Conservation (phyloP, 257 asterid species). For the Fraxinus excelsior region DNA sequence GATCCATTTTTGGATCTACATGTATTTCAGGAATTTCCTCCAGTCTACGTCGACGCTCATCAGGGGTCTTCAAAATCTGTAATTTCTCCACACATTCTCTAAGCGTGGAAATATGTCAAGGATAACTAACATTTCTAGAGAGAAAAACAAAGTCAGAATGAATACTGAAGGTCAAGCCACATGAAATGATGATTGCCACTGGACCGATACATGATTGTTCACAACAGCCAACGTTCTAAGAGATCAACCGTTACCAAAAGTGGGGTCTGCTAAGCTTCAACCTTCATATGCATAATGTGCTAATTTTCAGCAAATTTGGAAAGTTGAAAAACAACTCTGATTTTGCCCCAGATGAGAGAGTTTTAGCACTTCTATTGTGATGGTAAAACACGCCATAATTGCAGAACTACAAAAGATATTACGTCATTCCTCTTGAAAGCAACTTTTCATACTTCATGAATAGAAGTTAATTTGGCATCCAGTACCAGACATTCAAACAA, state of each 20-base stretch:
- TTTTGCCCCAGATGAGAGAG: background rate
- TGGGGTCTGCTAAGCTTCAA: background rate
- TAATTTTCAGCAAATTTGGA: background rate
- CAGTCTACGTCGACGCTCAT: conserved; percentile 86
- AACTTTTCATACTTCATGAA: background rate
- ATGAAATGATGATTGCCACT: background rate
- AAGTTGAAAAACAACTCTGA: background rate
- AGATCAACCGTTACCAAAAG: background rate
- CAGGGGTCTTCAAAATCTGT: conserved; percentile 88
- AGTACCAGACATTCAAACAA: background rate
- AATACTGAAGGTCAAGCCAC: background rate
- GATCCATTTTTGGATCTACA: conserved; percentile 96
- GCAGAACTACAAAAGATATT: background rate
- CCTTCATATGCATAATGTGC: background rate
- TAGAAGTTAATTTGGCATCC: background rate
- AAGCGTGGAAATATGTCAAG: conserved; percentile 81
- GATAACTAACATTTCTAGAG: conserved; percentile 22
- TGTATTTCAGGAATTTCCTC: conserved; percentile 87
- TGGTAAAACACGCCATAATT: background rate
- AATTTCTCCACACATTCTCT: conserved; percentile 98
- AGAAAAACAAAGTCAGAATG: background rate
- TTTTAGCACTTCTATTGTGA: background rate
- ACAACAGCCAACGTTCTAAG: background rate
- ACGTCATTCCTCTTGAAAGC: background rate
- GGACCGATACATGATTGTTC: background rate